phyloP scores from a whole-genome alignment of 2,329 filamentous ascomycete species.

The Ophiostoma novo-ulmi region DNA sequence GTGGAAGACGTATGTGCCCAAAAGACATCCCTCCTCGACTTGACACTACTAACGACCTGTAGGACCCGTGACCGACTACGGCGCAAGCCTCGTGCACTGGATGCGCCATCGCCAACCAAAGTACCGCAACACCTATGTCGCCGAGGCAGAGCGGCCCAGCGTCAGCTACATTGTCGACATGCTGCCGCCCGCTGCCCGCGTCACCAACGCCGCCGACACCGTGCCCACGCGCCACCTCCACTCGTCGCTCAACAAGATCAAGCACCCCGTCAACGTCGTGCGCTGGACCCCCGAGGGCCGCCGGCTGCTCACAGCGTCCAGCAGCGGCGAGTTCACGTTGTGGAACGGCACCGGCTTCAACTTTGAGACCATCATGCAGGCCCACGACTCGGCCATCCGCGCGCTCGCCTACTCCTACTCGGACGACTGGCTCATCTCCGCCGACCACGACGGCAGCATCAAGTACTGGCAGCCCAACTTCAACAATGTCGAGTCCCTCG shows the following conservation, averaged over 20 bases:
- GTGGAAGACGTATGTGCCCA: conserved; percentile 36
- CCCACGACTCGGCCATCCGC: conserved; percentile 82
- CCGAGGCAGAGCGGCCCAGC: conserved; percentile 79
- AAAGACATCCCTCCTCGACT: not conserved
- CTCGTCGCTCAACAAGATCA: conserved; percentile 97
- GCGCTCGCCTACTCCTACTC: conserved; percentile 85
- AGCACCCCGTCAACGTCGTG: conserved; percentile 94
- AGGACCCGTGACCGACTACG: conserved; percentile 80
- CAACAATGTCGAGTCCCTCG: conserved; percentile 94
- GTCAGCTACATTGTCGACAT: conserved; percentile 91
- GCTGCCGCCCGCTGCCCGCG: conserved; percentile 73
- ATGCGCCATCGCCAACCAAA: conserved; percentile 75
- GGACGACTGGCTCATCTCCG: conserved; percentile 94
- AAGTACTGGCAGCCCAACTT: conserved; percentile 99
- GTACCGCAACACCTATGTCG: conserved; percentile 64
- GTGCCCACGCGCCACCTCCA: conserved; percentile 94
- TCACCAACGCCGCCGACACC: conserved; percentile 71
- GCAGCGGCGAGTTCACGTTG: conserved; percentile 93
- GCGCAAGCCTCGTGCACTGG: conserved; percentile 84
- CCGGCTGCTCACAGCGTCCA: conserved; percentile 83
- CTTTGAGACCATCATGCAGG: conserved; percentile 98
- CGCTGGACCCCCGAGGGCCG: conserved; percentile 96
- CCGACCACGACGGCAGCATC: conserved; percentile 88
- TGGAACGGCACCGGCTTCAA: conserved; percentile 99
- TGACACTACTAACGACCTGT: not conserved